These are phyloP conservation scores for Phallus indusiatus DNA, from an alignment of 768 basidiomycete genomes.

Conservation along the genomic window DNA sequence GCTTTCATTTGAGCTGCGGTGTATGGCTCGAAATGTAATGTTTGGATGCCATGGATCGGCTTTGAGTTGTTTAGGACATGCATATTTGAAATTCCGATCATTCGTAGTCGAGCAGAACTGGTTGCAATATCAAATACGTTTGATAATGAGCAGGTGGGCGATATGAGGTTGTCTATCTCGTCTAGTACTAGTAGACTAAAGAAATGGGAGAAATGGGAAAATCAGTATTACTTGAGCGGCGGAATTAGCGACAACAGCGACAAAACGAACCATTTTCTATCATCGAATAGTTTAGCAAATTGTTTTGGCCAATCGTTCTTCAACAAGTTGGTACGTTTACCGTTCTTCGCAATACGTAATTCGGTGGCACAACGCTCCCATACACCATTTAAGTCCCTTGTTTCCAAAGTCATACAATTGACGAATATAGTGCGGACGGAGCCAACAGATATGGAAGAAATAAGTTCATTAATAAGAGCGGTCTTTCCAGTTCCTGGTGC, in stretches of 20 bases:
- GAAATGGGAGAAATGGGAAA: background rate
- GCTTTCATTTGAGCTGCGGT: conserved; percentile 58
- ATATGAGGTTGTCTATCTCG: conserved; percentile 76
- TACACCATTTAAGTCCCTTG: conserved; percentile 45
- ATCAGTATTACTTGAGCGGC: background rate
- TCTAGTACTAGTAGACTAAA: conserved; percentile 70
- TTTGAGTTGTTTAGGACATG: conserved; percentile 65
- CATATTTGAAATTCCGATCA: conserved; percentile 84
- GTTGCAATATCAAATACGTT: conserved; percentile 59
- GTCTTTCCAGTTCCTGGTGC: conserved; percentile 92
- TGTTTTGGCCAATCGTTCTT: conserved; percentile 1
- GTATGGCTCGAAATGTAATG: conserved; percentile 78
- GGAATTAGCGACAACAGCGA: background rate
- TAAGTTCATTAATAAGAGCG: conserved; percentile 62
- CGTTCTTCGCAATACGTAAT: conserved; percentile 30
- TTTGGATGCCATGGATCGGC: conserved; percentile 33
- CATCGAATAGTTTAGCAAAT: conserved; percentile 1
- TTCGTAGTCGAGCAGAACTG: conserved; percentile 40
- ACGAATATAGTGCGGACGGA: conserved; percentile 41
- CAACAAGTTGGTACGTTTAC: conserved; percentile 22
- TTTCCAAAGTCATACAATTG: conserved; percentile 73
- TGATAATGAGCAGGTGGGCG: conserved; percentile 41
- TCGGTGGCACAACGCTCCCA: conserved; percentile 64
- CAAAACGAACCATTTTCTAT: conserved; percentile 2
- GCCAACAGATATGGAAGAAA: conserved; percentile 23